Percentiles rank a stretch among this genome's conserved stretches.
Evolutionary conservation across 371 early-diverging fungal genomes (phyloP).

Genomic region (Circinella umbellata): DNA sequence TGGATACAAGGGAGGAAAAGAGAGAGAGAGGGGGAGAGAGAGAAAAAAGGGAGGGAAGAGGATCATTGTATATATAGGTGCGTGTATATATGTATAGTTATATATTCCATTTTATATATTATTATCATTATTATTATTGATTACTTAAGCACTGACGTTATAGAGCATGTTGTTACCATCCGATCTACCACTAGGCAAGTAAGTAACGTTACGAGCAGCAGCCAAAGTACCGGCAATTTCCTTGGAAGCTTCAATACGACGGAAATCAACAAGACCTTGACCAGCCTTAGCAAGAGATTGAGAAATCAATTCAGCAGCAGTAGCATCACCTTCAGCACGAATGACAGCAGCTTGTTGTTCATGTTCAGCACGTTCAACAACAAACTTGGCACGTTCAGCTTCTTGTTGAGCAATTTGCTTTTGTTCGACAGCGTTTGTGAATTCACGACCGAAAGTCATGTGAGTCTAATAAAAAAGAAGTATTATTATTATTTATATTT

Average conservation of each 20-base stretch:
- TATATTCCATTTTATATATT: no score
- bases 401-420: slow-evolving; percentile 97
- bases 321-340: slow-evolving; percentile 97
- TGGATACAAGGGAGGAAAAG: no score
- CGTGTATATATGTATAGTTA: not conserved
- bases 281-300: slow-evolving; percentile 91
- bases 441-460: slow-evolving; percentile 97
- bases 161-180: slow-evolving; percentile 62
- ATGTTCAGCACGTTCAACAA: slow-evolving; percentile 96
- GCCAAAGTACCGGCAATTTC: slow-evolving; percentile 93
- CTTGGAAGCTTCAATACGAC: slow-evolving; percentile 97
- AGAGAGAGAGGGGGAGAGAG: no score
- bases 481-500: slow-evolving; percentile 50
- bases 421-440: slow-evolving; percentile 91
- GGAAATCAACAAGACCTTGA: slow-evolving; percentile 88
- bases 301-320: slow-evolving; percentile 90
- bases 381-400: slow-evolving; percentile 95
- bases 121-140: not conserved
- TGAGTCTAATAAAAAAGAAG: slow-evolving; percentile 70
- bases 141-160: slow-evolving; percentile 43
- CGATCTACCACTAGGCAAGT: slow-evolving; percentile 76
- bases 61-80: not conserved
- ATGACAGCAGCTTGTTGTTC: slow-evolving; percentile 97
- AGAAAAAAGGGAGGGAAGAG: no score
- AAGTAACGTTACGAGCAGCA: slow-evolving; percentile 87